phyloP scores from a whole-genome alignment of 2,329 filamentous ascomycete species.

The Claviceps maximensis region DNA sequence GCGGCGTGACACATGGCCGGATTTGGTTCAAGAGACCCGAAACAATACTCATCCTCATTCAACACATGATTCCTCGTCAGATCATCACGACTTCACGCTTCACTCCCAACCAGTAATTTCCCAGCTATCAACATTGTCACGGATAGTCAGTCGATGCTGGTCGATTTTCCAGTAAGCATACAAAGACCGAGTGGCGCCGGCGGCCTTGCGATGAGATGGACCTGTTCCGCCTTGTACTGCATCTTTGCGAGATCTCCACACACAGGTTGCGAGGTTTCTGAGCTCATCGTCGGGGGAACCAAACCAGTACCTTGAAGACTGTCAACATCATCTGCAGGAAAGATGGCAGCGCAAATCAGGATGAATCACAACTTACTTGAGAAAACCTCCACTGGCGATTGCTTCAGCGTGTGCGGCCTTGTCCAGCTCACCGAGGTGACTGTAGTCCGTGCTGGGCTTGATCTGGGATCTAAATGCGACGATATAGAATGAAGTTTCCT shows the following conservation, averaged over 20 bases:
- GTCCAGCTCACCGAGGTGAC: slow-evolving; percentile 59
- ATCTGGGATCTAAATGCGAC: slow-evolving; percentile 73
- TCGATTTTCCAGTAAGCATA: slow-evolving; percentile 59
- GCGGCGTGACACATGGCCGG: neutral
- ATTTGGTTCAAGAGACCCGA: neutral
- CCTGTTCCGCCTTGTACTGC: slow-evolving; percentile 46
- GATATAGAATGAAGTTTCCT: slow-evolving; percentile 58
- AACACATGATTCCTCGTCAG: neutral
- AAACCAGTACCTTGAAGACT: slow-evolving; percentile 63
- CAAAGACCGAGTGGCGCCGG: slow-evolving; percentile 47
- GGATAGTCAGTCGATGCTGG: slow-evolving; percentile 54
- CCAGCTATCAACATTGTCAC: slow-evolving; percentile 52
- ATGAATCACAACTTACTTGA: slow-evolving; percentile 49
- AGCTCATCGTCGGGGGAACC: slow-evolving; percentile 55
- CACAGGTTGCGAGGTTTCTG: slow-evolving; percentile 69
- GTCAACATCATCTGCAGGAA: slow-evolving; percentile 9
- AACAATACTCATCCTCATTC: neutral
- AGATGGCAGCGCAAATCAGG: neutral
- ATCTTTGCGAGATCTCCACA: slow-evolving; percentile 49
- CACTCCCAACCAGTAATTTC: slow-evolving; percentile 43
- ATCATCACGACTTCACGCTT: neutral
- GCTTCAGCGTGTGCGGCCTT: slow-evolving; percentile 71
- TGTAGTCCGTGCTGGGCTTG: slow-evolving; percentile 50
- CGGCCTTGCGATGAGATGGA: slow-evolving; percentile 51
- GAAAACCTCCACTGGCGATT: slow-evolving; percentile 61